phyloP scores from a whole-genome alignment of 2,329 filamentous ascomycete species.

The Metarhizium brunneum region DNA sequence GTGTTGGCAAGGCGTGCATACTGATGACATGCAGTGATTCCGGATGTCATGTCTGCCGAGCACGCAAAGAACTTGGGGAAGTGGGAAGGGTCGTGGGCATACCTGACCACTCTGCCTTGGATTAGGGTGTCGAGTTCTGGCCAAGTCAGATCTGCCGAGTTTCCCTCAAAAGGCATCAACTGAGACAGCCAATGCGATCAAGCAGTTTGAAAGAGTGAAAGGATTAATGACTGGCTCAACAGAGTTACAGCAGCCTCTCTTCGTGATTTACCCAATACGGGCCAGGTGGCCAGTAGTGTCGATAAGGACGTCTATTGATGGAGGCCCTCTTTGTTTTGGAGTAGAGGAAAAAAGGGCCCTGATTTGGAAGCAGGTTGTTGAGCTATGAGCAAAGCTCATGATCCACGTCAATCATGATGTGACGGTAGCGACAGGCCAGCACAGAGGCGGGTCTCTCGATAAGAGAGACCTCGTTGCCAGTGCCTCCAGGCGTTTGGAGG shows the following conservation, averaged over 20 bases:
- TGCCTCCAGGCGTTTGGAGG: not conserved
- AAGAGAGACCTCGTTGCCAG: not conserved
- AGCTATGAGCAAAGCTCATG: not conserved
- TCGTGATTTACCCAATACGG: not conserved
- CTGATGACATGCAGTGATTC: constrained; percentile 43
- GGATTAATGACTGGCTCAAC: not conserved
- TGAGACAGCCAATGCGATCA: constrained; percentile 4
- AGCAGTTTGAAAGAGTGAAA: not conserved
- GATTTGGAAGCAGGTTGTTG: not conserved
- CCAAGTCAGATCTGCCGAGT: constrained; percentile 57
- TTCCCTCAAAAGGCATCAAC: constrained; percentile 52
- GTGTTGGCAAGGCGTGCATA: not conserved
- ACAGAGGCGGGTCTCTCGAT: not conserved
- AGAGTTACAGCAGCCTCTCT: not conserved
- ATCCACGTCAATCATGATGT: not conserved
- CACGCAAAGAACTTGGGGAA: constrained; percentile 56
- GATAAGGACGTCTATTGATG: no score
- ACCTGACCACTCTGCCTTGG: constrained; percentile 68
- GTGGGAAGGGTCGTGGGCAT: constrained; percentile 82
- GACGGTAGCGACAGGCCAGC: not conserved
- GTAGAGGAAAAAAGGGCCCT: not conserved
- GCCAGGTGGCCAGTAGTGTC: not conserved
- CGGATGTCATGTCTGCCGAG: constrained; percentile 61
- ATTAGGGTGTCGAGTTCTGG: constrained; percentile 62
- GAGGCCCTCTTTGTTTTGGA: not conserved